Percentiles rank a stretch among this genome's conserved stretches.
phyloP scores from a whole-genome alignment of 1,284 basidiomycete genomes.

The Heterobasidion occidentale region DNA sequence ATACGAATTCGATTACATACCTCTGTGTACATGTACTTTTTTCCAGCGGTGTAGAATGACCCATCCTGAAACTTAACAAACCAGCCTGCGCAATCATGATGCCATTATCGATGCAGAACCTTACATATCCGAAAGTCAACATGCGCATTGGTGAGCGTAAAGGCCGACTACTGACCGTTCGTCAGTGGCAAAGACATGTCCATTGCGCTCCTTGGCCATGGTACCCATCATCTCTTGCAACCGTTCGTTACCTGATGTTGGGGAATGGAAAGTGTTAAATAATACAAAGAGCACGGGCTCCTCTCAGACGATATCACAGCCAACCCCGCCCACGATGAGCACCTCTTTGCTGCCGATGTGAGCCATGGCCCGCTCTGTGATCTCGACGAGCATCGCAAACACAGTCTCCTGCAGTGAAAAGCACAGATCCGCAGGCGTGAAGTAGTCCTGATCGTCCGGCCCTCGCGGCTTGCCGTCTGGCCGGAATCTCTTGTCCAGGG shows the following conservation, averaged over 20 bases:
- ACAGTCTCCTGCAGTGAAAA: constrained; percentile 97
- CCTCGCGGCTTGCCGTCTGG: constrained; percentile 28
- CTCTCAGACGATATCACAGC: constrained; percentile 49
- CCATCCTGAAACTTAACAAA: constrained; percentile 88
- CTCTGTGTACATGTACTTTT: constrained; percentile 88
- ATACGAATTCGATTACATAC: constrained; percentile 26
- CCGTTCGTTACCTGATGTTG: constrained; percentile 74
- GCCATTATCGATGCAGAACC: constrained; percentile 99
- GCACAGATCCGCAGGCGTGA: constrained; percentile 92
- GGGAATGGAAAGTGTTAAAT: background rate
- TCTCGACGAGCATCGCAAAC: constrained; percentile 99
- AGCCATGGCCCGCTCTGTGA: constrained; percentile 98
- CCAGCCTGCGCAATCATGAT: constrained; percentile 99
- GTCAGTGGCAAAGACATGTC: constrained; percentile 92
- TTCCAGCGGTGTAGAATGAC: constrained; percentile 68
- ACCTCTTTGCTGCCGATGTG: constrained; percentile 96
- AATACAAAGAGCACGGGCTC: background rate
- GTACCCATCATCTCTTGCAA: constrained; percentile 99
- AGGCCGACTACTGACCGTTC: constrained; percentile 57
- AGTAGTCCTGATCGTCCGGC: constrained; percentile 55
- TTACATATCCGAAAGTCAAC: constrained; percentile 22
- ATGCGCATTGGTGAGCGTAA: constrained; percentile 2
- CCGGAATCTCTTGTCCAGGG: constrained; percentile 68
- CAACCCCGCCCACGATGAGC: constrained; percentile 96
- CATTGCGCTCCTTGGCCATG: constrained; percentile 89